These are phyloP conservation scores for Entelexis paramagnoliae DNA, from an alignment of 1,139 yeast genomes.

Conservation along the genomic window DNA sequence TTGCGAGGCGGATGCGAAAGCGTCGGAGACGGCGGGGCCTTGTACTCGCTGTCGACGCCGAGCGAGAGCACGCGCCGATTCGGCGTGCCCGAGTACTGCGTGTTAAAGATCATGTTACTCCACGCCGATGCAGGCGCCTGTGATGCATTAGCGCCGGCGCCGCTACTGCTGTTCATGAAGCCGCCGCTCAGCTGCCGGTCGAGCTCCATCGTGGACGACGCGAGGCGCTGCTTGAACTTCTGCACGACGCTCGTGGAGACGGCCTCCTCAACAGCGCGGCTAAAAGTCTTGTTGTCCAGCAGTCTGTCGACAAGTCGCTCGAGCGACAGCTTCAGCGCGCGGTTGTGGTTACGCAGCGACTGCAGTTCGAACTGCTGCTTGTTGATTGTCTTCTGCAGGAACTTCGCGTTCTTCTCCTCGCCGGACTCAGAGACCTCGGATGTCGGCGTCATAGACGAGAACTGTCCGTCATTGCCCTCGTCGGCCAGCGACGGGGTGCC, in stretches of 20 bases:
- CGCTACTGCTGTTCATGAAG: neutral
- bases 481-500: conserved; percentile 3
- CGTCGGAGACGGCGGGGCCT: conserved; percentile 2
- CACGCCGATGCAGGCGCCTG: conserved; percentile 3
- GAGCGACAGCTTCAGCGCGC: conserved; percentile 28
- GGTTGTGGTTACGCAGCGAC: conserved; percentile 28
- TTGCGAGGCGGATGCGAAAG: neutral
- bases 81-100: conserved; percentile 15
- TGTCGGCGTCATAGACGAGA: neutral
- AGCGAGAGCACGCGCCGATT: conserved; percentile 21
- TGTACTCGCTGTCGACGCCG: conserved; percentile 21
- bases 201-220: conserved; percentile 13
- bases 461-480: neutral
- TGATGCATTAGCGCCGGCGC: neutral
- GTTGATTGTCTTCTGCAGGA: conserved; percentile 19
- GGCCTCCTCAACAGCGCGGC: conserved; percentile 27
- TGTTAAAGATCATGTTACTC: conserved; percentile 19
- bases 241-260: conserved; percentile 26
- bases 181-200: neutral
- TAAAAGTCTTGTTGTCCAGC: conserved; percentile 28
- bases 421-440: neutral
- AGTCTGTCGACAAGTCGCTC: conserved; percentile 32
- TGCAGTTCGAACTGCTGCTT: conserved; percentile 27
- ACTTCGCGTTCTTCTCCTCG: neutral
- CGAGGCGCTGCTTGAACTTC: conserved; percentile 28